Evolutionary conservation across 2,329 filamentous ascomycete genomes (phyloP), one percentile per base, ranked within the genome.

Genomic region (Monosporascus sp.): DNA sequence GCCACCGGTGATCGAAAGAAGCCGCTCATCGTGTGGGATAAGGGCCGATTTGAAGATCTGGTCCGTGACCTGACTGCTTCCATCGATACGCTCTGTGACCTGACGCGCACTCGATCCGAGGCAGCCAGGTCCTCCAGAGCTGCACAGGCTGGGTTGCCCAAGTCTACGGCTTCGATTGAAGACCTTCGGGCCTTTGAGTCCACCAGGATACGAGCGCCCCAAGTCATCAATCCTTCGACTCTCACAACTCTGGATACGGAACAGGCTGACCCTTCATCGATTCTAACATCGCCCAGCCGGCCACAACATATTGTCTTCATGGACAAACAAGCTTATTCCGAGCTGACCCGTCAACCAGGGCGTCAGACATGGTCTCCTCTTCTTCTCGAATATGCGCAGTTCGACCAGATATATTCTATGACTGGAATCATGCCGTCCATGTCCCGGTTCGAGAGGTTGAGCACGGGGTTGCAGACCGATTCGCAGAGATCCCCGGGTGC

Each of bases 41-140:
- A 86, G 67, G 74, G 75, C n/a, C 81, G 86, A 51, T 91, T 92
- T 61, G 84, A 89, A 62, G 87, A 91, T 62, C 74, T 92, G 15
- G 80, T 91, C 40, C 80, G 81, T 57, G 88, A 92, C 63, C 74
- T 92, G 58, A 91, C 87, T 17, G 82, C 83, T 6, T 90, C 87
- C 2, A 90, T 92, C 66, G 89, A 92, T 69, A 90, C 86, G 0
- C 77, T 93, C 1, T 91, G 89, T 67, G 87, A 91, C 63, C 75
- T 92, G 15, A 91, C 88, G 0, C 75, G 85, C 49, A 87, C 86
- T 15, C 77, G 87, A 20, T 76, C 78, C 1, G 77, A 77, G 1
- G 72, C 70, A 1, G 69, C 71, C 3, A 62, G 69, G 11, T 65
- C 70, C 2, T 63, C 68, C 5, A 63, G 64, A 54, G 62, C 50